Conservation (phyloP, 306 rosid genomes). For the Vicia faba region DNA sequence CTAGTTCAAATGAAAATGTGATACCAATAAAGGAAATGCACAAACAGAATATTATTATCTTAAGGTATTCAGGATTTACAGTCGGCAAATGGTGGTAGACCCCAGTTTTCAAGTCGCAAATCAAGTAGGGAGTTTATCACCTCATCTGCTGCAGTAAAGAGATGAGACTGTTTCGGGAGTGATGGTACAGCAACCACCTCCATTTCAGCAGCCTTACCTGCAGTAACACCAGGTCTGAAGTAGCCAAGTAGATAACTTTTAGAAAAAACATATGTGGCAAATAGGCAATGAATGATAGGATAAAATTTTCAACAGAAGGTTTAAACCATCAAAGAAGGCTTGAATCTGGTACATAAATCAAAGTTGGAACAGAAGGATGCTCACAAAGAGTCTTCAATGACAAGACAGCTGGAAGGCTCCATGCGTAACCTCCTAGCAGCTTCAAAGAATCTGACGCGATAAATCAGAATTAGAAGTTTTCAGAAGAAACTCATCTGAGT, state of each 20-base stretch:
- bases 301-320: no score
- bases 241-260: conserved; percentile 39
- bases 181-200: conserved; percentile 93
- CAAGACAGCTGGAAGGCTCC: conserved; percentile 81
- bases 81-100: conserved; percentile 91
- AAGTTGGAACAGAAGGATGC: conserved; percentile 34
- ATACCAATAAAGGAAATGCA: conserved; percentile 36
- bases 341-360: conserved; percentile 7
- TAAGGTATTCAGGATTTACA: conserved; percentile 61
- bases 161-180: conserved; percentile 77
- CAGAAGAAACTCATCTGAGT: conserved; percentile 20
- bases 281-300: no score
- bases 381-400: conserved; percentile 91
- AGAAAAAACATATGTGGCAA: conserved; percentile 23
- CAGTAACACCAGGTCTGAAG: conserved; percentile 86
- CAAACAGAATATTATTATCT: conserved; percentile 9
- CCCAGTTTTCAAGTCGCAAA: conserved; percentile 91
- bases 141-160: conserved; percentile 75
- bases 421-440: conserved; percentile 63
- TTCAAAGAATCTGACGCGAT: conserved; percentile 71
- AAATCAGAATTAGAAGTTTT: conserved; percentile 30
- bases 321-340: conserved; percentile 12
- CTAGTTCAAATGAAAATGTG: conserved; percentile 40
- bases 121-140: conserved; percentile 92
- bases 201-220: conserved; percentile 92